Conservation (phyloP, 2,329 filamentous ascomycete species). For the Talaromyces sp. region DNA sequence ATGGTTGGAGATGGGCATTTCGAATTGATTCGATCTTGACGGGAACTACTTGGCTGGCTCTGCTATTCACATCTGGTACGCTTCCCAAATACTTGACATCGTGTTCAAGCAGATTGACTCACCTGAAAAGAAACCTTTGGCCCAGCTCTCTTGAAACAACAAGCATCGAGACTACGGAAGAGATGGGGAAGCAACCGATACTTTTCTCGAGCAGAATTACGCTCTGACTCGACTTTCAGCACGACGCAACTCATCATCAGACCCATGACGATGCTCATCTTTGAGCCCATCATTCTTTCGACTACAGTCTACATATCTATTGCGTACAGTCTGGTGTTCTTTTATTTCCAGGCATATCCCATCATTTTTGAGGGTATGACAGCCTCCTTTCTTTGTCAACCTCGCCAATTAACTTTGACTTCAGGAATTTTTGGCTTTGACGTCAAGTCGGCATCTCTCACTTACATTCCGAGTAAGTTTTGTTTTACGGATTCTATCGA, state of each 20-base stretch:
- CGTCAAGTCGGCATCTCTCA: slow-evolving; percentile 61
- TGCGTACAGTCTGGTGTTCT: slow-evolving; percentile 65
- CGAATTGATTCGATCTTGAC: slow-evolving; percentile 63
- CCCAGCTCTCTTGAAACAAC: slow-evolving; percentile 5
- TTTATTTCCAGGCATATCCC: slow-evolving; percentile 73
- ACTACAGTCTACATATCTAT: slow-evolving; percentile 68
- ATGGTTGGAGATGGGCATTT: slow-evolving; percentile 41
- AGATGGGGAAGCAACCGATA: slow-evolving; percentile 22
- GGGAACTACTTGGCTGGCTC: slow-evolving; percentile 19
- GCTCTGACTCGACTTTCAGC: slow-evolving; percentile 56
- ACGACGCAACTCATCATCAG: slow-evolving; percentile 67
- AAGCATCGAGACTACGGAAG: slow-evolving; percentile 2
- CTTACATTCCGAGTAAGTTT: slow-evolving; percentile 59
- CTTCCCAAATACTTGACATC: background rate
- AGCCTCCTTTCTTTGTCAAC: background rate
- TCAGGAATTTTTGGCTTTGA: slow-evolving; percentile 58
- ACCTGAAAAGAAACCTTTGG: slow-evolving; percentile 7
- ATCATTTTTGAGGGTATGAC: slow-evolving; percentile 57
- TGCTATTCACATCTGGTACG: slow-evolving; percentile 8
- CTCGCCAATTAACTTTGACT: background rate
- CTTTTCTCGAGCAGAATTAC: slow-evolving; percentile 61
- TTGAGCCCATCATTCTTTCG: slow-evolving; percentile 69
- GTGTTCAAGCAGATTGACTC: background rate
- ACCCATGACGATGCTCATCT: slow-evolving; percentile 67
- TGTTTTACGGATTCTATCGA: background rate